Percentiles rank a stretch among this genome's conserved stretches.
Conservation (phyloP, 2,329 filamentous ascomycete species). For the Salinomyces thailandicus region DNA sequence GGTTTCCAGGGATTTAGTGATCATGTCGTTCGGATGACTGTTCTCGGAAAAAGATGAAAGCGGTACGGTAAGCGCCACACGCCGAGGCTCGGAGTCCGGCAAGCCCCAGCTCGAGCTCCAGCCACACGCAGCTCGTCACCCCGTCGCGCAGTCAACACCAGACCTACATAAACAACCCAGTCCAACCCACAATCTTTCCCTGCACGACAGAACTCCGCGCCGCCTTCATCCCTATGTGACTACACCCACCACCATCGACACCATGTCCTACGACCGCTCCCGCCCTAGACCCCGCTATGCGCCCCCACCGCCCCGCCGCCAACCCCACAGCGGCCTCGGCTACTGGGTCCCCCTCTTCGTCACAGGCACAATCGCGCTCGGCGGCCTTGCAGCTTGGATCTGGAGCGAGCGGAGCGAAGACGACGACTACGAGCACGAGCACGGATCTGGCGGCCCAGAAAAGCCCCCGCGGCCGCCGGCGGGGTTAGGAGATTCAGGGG, state of each 20-base stretch:
- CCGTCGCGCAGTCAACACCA: neutral
- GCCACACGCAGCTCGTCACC: neutral
- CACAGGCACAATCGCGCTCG: constrained; percentile 78
- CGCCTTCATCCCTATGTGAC: too few species aligned
- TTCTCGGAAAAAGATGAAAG: too few species aligned
- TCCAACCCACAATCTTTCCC: too few species aligned
- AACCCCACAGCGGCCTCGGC: constrained; percentile 46
- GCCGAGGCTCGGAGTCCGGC: too few species aligned
- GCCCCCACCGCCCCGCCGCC: constrained; percentile 37
- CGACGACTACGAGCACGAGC: constrained; percentile 38
- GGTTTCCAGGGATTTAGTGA: too few species aligned
- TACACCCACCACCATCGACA: constrained; percentile 3
- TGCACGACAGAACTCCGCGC: too few species aligned
- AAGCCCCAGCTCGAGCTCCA: neutral
- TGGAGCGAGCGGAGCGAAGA: constrained; percentile 82
- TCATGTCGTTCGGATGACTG: too few species aligned
- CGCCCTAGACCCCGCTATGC: constrained; percentile 32
- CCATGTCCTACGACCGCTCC: constrained; percentile 44
- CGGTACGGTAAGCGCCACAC: too few species aligned
- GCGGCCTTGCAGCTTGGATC: constrained; percentile 79
- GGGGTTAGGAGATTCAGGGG: neutral
- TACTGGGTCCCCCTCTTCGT: constrained; percentile 85
- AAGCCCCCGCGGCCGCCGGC: constrained; percentile 17
- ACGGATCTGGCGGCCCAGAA: constrained; percentile 14
- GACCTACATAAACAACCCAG: too few species aligned